Base-by-base conservation (phyloP, 1,139 yeast genomes). In the Protomyces lactucae-debilis region DNA sequence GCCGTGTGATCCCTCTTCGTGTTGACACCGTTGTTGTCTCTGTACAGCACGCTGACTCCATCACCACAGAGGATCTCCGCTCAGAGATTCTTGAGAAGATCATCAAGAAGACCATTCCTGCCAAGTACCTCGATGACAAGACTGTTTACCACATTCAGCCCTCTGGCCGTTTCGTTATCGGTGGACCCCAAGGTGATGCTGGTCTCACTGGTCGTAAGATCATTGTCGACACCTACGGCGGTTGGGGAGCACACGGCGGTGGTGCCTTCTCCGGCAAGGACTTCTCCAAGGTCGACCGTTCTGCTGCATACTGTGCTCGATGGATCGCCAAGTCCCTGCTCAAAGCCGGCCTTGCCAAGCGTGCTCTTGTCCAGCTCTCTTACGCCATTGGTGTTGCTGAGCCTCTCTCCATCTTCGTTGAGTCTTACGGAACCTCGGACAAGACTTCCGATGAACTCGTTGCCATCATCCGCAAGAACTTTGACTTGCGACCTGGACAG, bases 221-320 rank as follows among this genome's bases (percentile, higher is more conserved):
- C 79, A 93, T 93, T 76, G 99, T 93, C 77, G 99, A 93, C 81
- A 95, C 99, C 70, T 93, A 93, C 82, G 99, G 99, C 83, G 99
- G 99, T 75, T 95, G 99, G 95, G 97, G 99, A 81, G 98, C 99
- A 75, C 99, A 93, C 84, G 99, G 99, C 82, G 99, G 99, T 84
- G 99, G 99, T 85, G 99, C 99, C 71, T 93, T 95, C 91, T 88
- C 97, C 70, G 99, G 99, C 81, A 93, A 93, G 85, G 99, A 93
- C 81, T 93, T 90, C 88, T 90, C 98, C 78, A 93, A 93, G 85
- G 99, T 93, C 76, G 99, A 93, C 81, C 90, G 99, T 84, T 93
- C 99, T 71, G 99, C 99, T 76, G 99, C 99, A 72, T 93, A 93
- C 78, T 98, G 99, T 76, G 99, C 99, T 73, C 91, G 99, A 84